Evolutionary conservation across 129 eudicot genomes (phyloP).

Genomic region (Dittrichia graveolens): DNA sequence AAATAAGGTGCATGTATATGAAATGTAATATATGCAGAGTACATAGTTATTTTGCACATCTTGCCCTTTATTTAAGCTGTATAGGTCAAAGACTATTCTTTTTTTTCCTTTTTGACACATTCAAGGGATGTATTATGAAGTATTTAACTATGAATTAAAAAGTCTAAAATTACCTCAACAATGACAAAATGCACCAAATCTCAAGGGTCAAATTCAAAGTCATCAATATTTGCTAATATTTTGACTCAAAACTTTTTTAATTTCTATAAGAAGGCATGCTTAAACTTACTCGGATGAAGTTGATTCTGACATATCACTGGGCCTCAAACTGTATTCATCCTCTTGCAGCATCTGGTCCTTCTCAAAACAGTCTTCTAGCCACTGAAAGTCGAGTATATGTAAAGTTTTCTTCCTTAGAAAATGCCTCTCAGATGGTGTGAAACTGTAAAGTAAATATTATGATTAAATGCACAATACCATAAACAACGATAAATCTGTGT

Average conservation of each 20-base stretch:
- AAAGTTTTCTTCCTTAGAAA: conserved; percentile 44
- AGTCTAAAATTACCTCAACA: background rate
- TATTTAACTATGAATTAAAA: background rate
- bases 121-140: too few relatives aligned
- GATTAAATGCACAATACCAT: background rate
- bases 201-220: too few relatives aligned
- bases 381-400: conserved; percentile 66
- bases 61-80: too few relatives aligned
- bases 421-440: conserved; percentile 57
- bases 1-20: too few relatives aligned
- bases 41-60: too few relatives aligned
- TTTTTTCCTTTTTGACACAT: too few relatives aligned
- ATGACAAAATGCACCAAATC: background rate
- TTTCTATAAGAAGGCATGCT: conserved; percentile 5
- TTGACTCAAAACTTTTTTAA: background rate
- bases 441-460: conserved; percentile 45
- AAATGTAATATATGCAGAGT: too few relatives aligned
- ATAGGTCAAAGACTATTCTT: too few relatives aligned
- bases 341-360: conserved; percentile 59
- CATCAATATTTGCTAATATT: background rate
- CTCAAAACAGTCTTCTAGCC: conserved; percentile 79
- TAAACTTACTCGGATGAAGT: conserved; percentile 45
- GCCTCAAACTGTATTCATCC: conserved; percentile 59
- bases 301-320: conserved; percentile 44
- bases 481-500: background rate